Conservation (phyloP, 2,329 filamentous ascomycete species). For the Periconia sp. region DNA sequence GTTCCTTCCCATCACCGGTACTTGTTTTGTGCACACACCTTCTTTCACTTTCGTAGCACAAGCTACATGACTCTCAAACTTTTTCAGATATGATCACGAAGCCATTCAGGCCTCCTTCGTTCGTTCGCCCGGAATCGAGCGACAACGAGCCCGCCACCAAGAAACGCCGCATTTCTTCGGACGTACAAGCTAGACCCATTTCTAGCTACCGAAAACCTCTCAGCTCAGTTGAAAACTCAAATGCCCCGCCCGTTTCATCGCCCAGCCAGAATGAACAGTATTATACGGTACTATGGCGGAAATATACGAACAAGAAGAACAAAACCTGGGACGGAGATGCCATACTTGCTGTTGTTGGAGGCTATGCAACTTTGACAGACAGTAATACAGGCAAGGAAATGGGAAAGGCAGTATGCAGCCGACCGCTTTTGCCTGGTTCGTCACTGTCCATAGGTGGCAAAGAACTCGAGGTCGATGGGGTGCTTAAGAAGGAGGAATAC, state of each 20-base stretch:
- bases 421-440: constrained; percentile 61
- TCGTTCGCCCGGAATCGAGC: constrained; percentile 25
- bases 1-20: not conserved
- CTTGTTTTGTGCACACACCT: not conserved
- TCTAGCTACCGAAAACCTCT: constrained; percentile 35
- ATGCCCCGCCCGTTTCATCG: constrained; percentile 15
- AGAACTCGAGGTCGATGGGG: constrained; percentile 67
- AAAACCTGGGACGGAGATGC: constrained; percentile 79
- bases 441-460: constrained; percentile 65
- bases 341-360: constrained; percentile 59
- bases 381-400: constrained; percentile 62
- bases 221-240: constrained; percentile 24
- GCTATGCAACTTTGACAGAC: constrained; percentile 63
- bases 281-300: constrained; percentile 59
- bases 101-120: constrained; percentile 38
- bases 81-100: constrained; percentile 24
- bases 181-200: constrained; percentile 20
- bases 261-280: constrained; percentile 39
- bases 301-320: constrained; percentile 70
- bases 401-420: constrained; percentile 58
- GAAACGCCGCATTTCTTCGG: constrained; percentile 44
- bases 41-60: not conserved
- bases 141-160: constrained; percentile 42
- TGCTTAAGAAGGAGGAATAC: constrained; percentile 63
- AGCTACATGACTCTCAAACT: not conserved